phyloP scores from a whole-genome alignment of 306 rosid genomes.

The Glycine soja region DNA sequence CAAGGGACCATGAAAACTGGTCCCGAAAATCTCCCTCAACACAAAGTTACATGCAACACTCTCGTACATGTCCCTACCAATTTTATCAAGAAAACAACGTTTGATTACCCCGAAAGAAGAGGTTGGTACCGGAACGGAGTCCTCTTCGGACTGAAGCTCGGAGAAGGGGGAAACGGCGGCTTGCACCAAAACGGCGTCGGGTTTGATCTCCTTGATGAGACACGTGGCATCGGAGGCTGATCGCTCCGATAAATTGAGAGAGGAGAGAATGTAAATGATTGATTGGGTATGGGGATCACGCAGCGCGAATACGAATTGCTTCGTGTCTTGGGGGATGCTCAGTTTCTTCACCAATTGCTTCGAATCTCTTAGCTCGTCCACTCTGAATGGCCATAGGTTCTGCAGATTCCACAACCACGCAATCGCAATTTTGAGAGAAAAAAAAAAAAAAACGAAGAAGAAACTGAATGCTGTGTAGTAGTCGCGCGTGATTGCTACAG shows the following conservation, averaged over 20 bases:
- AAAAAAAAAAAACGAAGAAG: not conserved
- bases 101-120: conserved; percentile 71
- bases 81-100: conserved; percentile 70
- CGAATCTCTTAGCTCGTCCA: conserved; percentile 61
- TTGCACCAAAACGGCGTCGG: conserved; percentile 80
- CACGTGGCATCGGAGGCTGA: conserved; percentile 65
- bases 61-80: conserved; percentile 71
- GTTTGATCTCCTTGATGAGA: conserved; percentile 65
- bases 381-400: conserved; percentile 72
- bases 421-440: conserved; percentile 54
- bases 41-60: conserved; percentile 64
- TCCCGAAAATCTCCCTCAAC: conserved; percentile 73
- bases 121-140: conserved; percentile 58
- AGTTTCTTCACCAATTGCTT: conserved; percentile 64
- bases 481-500: too few species aligned
- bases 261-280: conserved; percentile 69
- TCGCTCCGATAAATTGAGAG: conserved; percentile 69
- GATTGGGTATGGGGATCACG: conserved; percentile 65
- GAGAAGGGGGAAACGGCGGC: conserved; percentile 49
- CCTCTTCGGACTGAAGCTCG: conserved; percentile 54
- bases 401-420: conserved; percentile 61
- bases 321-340: conserved; percentile 62
- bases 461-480: not conserved
- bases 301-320: conserved; percentile 72
- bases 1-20: conserved; percentile 72